Evolutionary conservation across 148 eudicot genomes (phyloP), one percentile per base, ranked within the genome.

Genomic region (Rhododendron williamsianum): DNA sequence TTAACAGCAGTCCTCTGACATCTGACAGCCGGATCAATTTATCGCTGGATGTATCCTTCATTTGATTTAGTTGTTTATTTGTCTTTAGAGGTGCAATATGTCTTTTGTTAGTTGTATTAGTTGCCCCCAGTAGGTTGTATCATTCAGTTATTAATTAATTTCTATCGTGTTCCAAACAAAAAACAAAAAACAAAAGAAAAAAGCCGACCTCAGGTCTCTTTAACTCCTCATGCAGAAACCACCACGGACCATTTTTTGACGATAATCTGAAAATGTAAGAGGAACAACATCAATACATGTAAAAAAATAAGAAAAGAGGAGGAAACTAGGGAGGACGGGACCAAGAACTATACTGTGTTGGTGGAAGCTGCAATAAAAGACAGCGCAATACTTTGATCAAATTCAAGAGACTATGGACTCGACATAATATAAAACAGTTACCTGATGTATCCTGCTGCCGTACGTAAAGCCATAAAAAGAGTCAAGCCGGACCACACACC

Each of bases 401-500:
- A n/a, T 3, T 67, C 21, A 63, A 76, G 41, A 86, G 21, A 58
- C 3, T 4, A 82, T 6, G 21, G 63, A 74, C 33, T 52, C 23
- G 51, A 71, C 56, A 38, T 79, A n/a, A 27, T 46, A 46, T 23
- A 38, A 10, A 9, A 63, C 23, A 69, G 51, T 30, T 83, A 97
- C 99, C 98, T 95, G 90, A 94, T 63, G 88, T 63, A 88, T 83
- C 99, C 99, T 11, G 98, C 98, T 58, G 89, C 89, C 84, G 84
- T 89, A 27, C 98, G 94, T 83, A 95, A 89, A 80, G 90, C 96
- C 99, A 97, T 97, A 82, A 97, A 93, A 83, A 95, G 86, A 65
- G 96, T 90, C 91, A 97, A 83, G 60, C 99, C 98, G 5, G 91
- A 83, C 99, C 99, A 97, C 81, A 97, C 98, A 79, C 98, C 99